phyloP scores from a whole-genome alignment of 305 asterid genomes.

The Solanum hybrid region DNA sequence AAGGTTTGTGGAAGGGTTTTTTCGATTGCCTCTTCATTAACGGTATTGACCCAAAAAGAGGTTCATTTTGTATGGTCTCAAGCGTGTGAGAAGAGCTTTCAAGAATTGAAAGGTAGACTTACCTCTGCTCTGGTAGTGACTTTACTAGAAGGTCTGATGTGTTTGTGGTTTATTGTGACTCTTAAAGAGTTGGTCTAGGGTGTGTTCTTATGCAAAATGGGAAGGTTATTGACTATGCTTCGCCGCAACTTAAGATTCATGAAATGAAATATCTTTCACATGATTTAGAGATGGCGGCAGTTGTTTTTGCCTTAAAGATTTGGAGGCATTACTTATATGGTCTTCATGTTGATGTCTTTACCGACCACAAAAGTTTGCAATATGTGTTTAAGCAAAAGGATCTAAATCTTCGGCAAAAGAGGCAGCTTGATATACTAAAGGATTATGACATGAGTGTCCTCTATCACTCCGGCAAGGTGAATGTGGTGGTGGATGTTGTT shows the following conservation, averaged over 20 bases:
- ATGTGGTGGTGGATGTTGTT: background rate
- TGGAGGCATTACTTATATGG: background rate
- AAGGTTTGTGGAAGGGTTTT: background rate
- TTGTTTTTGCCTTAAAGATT: background rate
- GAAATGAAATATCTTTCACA: background rate
- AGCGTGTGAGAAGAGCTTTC: background rate
- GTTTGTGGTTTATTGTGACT: background rate
- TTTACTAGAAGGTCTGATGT: background rate
- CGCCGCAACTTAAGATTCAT: background rate
- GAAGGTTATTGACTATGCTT: background rate
- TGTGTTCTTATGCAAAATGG: background rate
- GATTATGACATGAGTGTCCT: background rate
- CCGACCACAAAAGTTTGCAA: background rate
- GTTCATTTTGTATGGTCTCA: background rate
- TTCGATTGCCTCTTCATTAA: background rate
- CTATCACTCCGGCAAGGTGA: background rate
- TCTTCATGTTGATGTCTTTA: background rate
- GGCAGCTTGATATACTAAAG: background rate
- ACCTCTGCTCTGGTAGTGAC: background rate
- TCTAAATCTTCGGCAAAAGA: background rate
- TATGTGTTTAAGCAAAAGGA: background rate
- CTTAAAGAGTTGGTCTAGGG: background rate
- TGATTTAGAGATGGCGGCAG: background rate
- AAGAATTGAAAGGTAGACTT: background rate
- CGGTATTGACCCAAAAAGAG: background rate